A percentile compares a stretch with the other conserved stretches of the same genome.
Conservation (phyloP, 2,329 filamentous ascomycete genomes). For the Cadophora malorum region DNA sequence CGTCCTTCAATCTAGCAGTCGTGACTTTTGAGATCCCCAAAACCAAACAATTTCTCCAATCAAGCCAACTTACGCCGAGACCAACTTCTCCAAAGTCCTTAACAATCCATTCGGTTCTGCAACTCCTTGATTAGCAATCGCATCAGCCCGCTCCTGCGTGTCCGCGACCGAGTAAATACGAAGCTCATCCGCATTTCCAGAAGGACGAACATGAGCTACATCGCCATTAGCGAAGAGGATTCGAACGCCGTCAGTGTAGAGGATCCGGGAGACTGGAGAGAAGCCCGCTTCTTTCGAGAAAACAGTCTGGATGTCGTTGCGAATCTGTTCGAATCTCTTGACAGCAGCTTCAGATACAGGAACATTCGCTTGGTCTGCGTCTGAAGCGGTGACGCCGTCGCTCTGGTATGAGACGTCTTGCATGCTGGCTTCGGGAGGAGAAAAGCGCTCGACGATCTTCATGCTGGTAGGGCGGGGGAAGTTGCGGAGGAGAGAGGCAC, state of each 20-base stretch:
- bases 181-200: slow-evolving; percentile 46
- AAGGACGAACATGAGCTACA: slow-evolving; percentile 46
- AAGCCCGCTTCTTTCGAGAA: slow-evolving; percentile 44
- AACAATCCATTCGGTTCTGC: slow-evolving; percentile 43
- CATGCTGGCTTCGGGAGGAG: slow-evolving; percentile 36
- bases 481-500: slow-evolving; percentile 44
- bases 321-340: slow-evolving; percentile 36
- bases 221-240: slow-evolving; percentile 45
- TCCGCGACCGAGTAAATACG: slow-evolving; percentile 46
- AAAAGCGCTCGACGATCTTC: slow-evolving; percentile 44
- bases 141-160: slow-evolving; percentile 43
- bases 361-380: slow-evolving; percentile 26
- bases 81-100: slow-evolving; percentile 37
- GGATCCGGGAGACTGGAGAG: slow-evolving; percentile 37
- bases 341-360: slow-evolving; percentile 27
- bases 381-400: slow-evolving; percentile 30
- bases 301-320: slow-evolving; percentile 40
- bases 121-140: slow-evolving; percentile 41
- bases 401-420: slow-evolving; percentile 37
- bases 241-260: slow-evolving; percentile 46
- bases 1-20: no score
- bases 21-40: no score
- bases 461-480: slow-evolving; percentile 44
- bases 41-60: background rate
- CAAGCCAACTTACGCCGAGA: background rate